Evolutionary conservation across 2,329 filamentous ascomycete species (phyloP), one percentile per base, ranked within the genome.

Genomic region (Chaetomium sp.): DNA sequence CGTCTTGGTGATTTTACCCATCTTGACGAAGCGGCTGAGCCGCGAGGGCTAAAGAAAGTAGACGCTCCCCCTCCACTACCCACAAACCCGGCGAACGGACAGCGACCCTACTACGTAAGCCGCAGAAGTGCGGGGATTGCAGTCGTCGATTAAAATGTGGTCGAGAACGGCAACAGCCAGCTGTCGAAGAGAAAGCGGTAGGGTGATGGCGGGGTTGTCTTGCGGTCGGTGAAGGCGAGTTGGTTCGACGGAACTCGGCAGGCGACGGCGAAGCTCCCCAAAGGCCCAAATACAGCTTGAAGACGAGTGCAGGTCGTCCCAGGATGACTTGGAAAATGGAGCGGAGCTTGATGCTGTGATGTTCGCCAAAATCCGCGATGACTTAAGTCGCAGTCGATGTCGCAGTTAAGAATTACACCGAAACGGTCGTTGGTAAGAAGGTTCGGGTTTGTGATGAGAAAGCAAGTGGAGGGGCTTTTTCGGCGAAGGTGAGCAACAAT

Each of bases 1-100:
- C 70, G 81, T 79, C 80, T 89, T 90, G 65, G 83, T 86, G 73
- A 90, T 89, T 79, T 86, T 88, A 74, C 85, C 87, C 87, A 90
- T 90, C 73, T 71, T 87, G 82, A 81, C 77, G 75, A 74, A 76
- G 85, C 85, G 85, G 86, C 84, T 79, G 77, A 78, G 84, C 85
- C 85, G 85, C 85, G 72, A 73, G 73, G 69, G 70, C 69, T 61
- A 64, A 68, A 75, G 73, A 75, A 77, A 73, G 69, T 71, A 69
- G 71, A 78, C 78, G 74, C 78, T 81, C 82, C 84, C 83, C 84
- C 84, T 85, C 85, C 84, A 82, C 84, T 82, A 78, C 81, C 75
- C 73, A 74, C 76, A 72, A 73, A 69, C 70, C 74, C 73, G 75
- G 74, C 74, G 72, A 72, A 74, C 73, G 67, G 72, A 75, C 76